These are phyloP conservation scores for Tulasnella sp. DNA, from an alignment of 768 basidiomycete genomes.

Conservation along the genomic window DNA sequence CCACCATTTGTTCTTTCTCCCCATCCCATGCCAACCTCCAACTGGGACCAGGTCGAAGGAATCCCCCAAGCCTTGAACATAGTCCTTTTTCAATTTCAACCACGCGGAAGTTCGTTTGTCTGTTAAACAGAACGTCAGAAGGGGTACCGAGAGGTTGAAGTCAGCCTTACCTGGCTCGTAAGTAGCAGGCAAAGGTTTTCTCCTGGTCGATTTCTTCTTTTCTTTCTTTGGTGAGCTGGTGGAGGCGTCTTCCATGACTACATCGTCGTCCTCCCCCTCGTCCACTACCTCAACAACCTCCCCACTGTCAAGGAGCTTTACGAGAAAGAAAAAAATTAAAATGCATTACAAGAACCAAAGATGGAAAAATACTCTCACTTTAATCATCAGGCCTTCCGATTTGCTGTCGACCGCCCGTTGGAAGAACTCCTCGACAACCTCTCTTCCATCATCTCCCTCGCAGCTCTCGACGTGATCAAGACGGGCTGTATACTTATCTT, in stretches of 20 bases:
- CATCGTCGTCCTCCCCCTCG: slow-evolving; percentile 14
- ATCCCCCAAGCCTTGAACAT: slow-evolving; percentile 62
- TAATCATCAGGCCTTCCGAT: slow-evolving; percentile 93
- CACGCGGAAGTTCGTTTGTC: slow-evolving; percentile 84
- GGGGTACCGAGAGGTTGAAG: slow-evolving; percentile 29
- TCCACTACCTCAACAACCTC: slow-evolving; percentile 38
- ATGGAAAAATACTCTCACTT: slow-evolving; percentile 44
- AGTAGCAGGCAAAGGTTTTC: slow-evolving; percentile 72
- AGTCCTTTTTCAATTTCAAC: slow-evolving; percentile 92
- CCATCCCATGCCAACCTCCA: slow-evolving; percentile 83
- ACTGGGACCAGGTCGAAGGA: slow-evolving; percentile 44
- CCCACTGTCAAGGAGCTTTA: slow-evolving; percentile 62
- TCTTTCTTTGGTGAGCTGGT: slow-evolving; percentile 36
- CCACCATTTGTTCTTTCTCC: slow-evolving; percentile 89
- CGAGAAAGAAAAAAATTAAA: slow-evolving; percentile 30
- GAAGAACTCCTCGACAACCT: slow-evolving; percentile 72
- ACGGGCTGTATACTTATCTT: slow-evolving; percentile 48
- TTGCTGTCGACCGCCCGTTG: slow-evolving; percentile 65
- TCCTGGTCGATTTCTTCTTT: slow-evolving; percentile 32
- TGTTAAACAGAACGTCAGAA: slow-evolving; percentile 30
- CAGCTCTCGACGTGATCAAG: slow-evolving; percentile 72
- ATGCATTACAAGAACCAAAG: neutral
- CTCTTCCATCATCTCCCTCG: slow-evolving; percentile 58
- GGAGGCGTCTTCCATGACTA: neutral
- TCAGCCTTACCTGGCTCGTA: slow-evolving; percentile 64